Evolutionary conservation across 768 basidiomycete genomes (phyloP), one percentile per base, ranked within the genome.

Genomic region (Termitomyces sp.): DNA sequence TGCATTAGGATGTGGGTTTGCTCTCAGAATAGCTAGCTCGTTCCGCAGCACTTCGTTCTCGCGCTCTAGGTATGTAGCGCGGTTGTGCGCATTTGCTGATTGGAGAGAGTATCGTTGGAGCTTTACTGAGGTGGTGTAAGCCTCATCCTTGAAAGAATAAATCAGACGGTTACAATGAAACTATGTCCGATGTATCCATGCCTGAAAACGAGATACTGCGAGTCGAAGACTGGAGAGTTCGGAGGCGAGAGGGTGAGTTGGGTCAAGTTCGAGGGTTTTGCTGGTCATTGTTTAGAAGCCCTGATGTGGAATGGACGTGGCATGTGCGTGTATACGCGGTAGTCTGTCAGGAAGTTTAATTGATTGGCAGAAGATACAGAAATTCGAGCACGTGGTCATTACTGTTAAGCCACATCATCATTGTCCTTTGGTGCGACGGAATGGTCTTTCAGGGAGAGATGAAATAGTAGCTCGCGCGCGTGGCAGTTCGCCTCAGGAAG

Each of bases 81-180:
- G 78, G 43, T 83, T 81, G 36, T 79, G 69, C 1, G 77, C 71
- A n/a, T 76, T 71, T 2, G 81, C 70, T 8, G 78, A 66, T 10
- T 87, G 79, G 22, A 88, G 71, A 8, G 84, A 77, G 55, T 83
- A 79, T 42, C 80, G 74, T 60, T 89, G 88, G 2, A 91, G 78
- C 63, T 83, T 88, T 42, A 88, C 70, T 4, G 86, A 78, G n/a
- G 84, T 76, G 32, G 72, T 65, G 63, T 88, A 82, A 5, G 86
- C 82, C 71, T 90, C 88, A 69, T 89, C 84, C 89, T 90, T 64
- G 53, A 54, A 46, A 58, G 44, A 55, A 42, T 31, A 47, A 39
- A 59, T 59, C 48, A 62, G 62, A 55, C 56, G 47, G n/a, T 51
- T 54, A 46, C 46, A 59, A 37, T 54, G 37, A 20, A 48, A 54